Conservation (phyloP, 257 asterid genomes). For the Primulina huaijiensis region DNA sequence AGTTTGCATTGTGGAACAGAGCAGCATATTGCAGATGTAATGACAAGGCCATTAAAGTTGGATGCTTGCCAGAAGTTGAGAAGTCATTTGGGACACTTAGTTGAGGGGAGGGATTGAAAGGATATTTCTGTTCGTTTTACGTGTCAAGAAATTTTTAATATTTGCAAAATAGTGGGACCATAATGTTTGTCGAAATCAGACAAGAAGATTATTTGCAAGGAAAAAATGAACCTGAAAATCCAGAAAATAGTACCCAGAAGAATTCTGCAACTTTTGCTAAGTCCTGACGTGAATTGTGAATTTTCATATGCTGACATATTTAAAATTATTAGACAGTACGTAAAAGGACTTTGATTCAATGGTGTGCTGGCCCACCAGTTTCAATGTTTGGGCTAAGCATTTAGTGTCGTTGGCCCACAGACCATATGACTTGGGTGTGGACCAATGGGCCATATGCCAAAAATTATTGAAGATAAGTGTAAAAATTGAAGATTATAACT, state of each 20-base stretch:
- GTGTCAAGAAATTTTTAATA: not conserved
- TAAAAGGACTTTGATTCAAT: conserved; percentile 3
- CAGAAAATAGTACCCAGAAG: no score
- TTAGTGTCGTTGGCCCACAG: not conserved
- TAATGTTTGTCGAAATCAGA: not conserved
- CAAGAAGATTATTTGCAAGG: not conserved
- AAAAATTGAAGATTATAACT: not conserved
- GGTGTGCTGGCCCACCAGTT: conserved; percentile 1
- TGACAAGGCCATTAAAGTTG: no score
- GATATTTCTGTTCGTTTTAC: no score
- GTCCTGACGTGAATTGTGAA: conserved; percentile 21
- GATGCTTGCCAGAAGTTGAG: no score
- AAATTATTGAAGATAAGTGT: not conserved
- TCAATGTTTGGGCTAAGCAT: not conserved
- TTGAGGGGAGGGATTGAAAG: no score
- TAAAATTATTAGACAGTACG: conserved; percentile 3
- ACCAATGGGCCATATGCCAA: not conserved
- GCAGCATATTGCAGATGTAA: no score
- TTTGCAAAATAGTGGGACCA: not conserved
- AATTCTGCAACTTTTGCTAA: not conserved
- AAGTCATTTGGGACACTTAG: no score
- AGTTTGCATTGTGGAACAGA: not conserved
- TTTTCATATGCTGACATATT: conserved; percentile 22
- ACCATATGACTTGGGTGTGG: not conserved
- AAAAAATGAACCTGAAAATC: not conserved